Evolutionary conservation across 495 filamentous ascomycete species (phyloP).

Genomic region (Letharia lupina): DNA sequence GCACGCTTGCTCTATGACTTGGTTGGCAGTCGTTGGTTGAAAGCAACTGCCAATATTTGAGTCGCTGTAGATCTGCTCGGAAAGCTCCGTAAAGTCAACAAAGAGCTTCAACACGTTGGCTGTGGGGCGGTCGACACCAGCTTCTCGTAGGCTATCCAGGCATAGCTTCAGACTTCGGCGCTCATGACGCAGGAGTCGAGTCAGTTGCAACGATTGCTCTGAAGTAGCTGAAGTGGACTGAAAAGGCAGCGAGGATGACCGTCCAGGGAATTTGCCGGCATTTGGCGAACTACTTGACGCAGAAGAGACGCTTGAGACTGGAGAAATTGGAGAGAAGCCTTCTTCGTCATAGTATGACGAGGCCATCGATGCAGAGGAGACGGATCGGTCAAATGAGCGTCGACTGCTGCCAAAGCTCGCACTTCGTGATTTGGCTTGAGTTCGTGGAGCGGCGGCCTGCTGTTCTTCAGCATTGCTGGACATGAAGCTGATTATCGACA

Average conservation of each 20-base stretch:
- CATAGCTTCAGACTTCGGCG: slow-evolving; percentile 15
- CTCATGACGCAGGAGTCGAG: slow-evolving; percentile 19
- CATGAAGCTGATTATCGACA: slow-evolving; percentile 21
- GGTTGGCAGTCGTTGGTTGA: slow-evolving; percentile 12
- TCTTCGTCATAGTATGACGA: slow-evolving; percentile 18
- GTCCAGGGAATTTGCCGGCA: not conserved
- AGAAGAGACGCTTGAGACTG: slow-evolving; percentile 18
- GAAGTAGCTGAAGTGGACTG: slow-evolving; percentile 1
- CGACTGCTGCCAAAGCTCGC: slow-evolving; percentile 5
- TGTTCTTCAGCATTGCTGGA: slow-evolving; percentile 13
- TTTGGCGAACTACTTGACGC: slow-evolving; percentile 10
- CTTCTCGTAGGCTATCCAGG: slow-evolving; percentile 9
- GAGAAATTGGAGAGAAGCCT: slow-evolving; percentile 15
- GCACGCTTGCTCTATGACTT: slow-evolving; percentile 20
- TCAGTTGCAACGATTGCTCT: slow-evolving; percentile 12
- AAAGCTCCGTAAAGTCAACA: slow-evolving; percentile 9
- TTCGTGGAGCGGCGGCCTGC: not conserved
- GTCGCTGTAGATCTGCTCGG: slow-evolving; percentile 13
- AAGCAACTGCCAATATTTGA: slow-evolving; percentile 18
- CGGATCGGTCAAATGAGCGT: slow-evolving; percentile 6
- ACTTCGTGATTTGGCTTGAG: not conserved
- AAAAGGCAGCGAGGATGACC: not conserved
- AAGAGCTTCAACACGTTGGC: slow-evolving; percentile 14
- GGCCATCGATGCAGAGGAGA: slow-evolving; percentile 17
- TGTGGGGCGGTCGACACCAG: slow-evolving; percentile 9